Conservation (phyloP, 257 asterid genomes). For the Solanum boliviense region DNA sequence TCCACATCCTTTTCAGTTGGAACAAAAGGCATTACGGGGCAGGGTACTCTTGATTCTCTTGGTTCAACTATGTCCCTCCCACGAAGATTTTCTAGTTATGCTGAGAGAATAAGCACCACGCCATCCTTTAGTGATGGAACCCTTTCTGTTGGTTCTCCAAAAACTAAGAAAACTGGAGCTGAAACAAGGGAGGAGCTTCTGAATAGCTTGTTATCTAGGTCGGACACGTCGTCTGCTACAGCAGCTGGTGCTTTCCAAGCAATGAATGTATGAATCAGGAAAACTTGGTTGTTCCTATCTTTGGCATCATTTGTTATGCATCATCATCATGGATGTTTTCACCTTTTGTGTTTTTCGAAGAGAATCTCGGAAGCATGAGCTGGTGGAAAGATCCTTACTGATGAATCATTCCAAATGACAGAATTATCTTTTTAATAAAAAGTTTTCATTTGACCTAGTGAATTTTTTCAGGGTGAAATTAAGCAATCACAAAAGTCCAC, state of each 20-base stretch:
- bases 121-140: slow-evolving; percentile 54
- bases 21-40: slow-evolving; percentile 31
- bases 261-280: slow-evolving; percentile 44
- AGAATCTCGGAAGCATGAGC: neutral
- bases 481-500: slow-evolving; percentile 24
- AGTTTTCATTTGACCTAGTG: neutral
- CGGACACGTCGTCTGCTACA: slow-evolving; percentile 43
- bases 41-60: slow-evolving; percentile 41
- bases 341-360: neutral
- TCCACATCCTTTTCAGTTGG: slow-evolving; percentile 31
- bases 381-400: slow-evolving; percentile 1
- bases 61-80: slow-evolving; percentile 50
- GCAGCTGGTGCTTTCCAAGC: slow-evolving; percentile 36
- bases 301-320: neutral
- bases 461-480: slow-evolving; percentile 49
- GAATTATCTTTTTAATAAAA: neutral
- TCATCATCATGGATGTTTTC: neutral
- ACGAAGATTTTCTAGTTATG: slow-evolving; percentile 76
- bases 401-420: neutral
- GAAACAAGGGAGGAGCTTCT: slow-evolving; percentile 78
- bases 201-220: slow-evolving; percentile 52
- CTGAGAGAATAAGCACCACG: slow-evolving; percentile 79
- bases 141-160: slow-evolving; percentile 59
- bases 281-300: neutral
- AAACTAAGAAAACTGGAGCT: slow-evolving; percentile 80